phyloP scores from a whole-genome alignment of 2,329 filamentous ascomycete genomes.

The Penicillium janthinellum region DNA sequence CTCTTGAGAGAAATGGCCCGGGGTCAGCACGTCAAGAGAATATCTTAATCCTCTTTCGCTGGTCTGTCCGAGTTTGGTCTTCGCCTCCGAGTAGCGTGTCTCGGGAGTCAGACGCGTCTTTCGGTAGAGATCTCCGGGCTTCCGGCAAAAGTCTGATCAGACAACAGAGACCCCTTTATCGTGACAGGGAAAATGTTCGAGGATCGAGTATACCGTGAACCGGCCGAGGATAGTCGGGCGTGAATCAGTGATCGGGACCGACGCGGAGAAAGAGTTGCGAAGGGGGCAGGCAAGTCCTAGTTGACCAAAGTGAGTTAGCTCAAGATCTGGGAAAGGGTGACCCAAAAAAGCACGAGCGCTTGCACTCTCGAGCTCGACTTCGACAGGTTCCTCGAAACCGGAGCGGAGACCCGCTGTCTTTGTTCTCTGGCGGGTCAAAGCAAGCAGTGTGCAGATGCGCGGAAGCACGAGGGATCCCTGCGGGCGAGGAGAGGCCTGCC shows the following conservation, averaged over 20 bases:
- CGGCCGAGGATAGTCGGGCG: constrained; percentile 17
- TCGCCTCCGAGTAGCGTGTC: background rate
- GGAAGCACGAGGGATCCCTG: background rate
- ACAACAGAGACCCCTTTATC: background rate
- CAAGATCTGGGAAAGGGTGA: background rate
- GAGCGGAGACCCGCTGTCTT: background rate
- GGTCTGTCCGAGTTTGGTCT: constrained; percentile 3
- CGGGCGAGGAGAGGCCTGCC: background rate
- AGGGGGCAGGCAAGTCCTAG: constrained; percentile 9
- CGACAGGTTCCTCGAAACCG: background rate
- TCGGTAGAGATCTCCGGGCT: background rate
- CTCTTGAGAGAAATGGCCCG: background rate
- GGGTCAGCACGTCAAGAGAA: background rate
- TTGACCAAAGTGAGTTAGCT: constrained; percentile 15
- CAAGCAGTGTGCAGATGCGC: background rate
- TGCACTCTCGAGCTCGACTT: background rate
- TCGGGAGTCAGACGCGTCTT: constrained; percentile 1
- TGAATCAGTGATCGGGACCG: constrained; percentile 11
- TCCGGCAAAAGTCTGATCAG: background rate
- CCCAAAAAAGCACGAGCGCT: background rate
- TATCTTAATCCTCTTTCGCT: background rate
- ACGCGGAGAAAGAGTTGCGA: constrained; percentile 4
- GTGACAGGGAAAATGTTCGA: background rate
- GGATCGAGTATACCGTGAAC: background rate
- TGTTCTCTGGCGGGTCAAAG: background rate